Evolutionary conservation across 192 early-diverging fungal species (phyloP).

Genomic region (Funneliformis geosporum): DNA sequence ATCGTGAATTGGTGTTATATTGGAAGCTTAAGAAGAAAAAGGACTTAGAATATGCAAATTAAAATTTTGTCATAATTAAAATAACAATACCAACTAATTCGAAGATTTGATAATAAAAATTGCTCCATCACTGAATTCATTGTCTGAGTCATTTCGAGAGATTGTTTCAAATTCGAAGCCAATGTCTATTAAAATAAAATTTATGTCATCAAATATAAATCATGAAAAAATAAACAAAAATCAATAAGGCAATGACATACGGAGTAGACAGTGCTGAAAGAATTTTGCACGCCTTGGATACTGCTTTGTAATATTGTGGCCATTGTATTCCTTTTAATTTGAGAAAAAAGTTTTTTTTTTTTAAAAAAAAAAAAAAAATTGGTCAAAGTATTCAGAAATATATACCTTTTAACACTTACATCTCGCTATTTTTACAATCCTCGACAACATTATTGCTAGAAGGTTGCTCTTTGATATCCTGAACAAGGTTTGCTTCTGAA

Average conservation of each 20-base stretch:
- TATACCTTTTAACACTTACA: background rate
- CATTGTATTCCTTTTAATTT: background rate
- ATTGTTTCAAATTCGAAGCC: constrained; percentile 40
- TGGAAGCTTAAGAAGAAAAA: background rate
- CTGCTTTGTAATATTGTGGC: background rate
- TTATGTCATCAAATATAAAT: background rate
- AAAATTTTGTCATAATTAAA: background rate
- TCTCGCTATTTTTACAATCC: background rate
- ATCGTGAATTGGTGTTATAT: constrained; percentile 2
- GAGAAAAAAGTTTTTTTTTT: no score
- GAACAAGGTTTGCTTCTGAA: background rate
- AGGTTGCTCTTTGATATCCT: background rate
- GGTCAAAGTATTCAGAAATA: no score
- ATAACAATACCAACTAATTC: constrained; percentile 38
- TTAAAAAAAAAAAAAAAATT: no score
- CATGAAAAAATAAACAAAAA: background rate
- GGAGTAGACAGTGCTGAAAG: constrained; percentile 14
- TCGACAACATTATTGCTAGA: background rate
- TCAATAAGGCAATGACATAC: constrained; percentile 15
- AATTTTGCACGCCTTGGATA: constrained; percentile 13
- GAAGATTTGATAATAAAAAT: constrained; percentile 39
- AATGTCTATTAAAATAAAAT: constrained; percentile 33
- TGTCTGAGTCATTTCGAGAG: constrained; percentile 46
- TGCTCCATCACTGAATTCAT: constrained; percentile 48
- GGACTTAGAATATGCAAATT: background rate